Base-by-base conservation (phyloP, 2,329 filamentous ascomycete genomes). In the Hortaea werneckii region DNA sequence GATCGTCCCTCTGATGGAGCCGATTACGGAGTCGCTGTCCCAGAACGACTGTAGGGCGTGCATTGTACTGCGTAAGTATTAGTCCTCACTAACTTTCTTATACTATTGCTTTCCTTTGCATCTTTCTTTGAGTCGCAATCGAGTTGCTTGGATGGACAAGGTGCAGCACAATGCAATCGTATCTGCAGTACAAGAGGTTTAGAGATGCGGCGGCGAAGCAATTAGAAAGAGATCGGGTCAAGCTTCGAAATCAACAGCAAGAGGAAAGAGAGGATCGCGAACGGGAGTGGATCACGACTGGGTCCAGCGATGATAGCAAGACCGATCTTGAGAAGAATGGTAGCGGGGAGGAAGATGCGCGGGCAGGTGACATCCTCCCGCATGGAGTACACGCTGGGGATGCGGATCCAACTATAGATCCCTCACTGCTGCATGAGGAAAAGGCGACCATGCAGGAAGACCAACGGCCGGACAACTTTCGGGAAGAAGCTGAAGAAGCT, bases 171-270 rank as follows among this genome's bases (percentile, higher is more conserved):
- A 44, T 44, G 42, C 42, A 44, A 13, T 44, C 42, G 26, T 39
- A 37, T 29, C 37, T 60, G 12, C 58, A 61, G 29, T 57, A 57
- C 42, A 47, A 50, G 13, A 50, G 56, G 32, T 60, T 59, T 45
- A 47, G 50, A 37, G 42, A 45, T 1, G 49, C 55, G 9, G 50
- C 57, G 5, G 39, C 54, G 37, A 50, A 48, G n/a, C 58, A 61
- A 35, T 29, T 59, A 8, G 51, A 55, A 26, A 45, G 55, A 41
- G 57, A 58, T 35, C 46, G 47, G n/a, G 51, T 35, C 8, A 53
- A 51, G 38, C 37, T 39, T 47, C 46, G 30, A 41, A 52, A 45
- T 42, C 37, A 11, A 30, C 44, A 5, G 12, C 43, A 47, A 27
- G 13, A 27, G 6, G 13, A 3, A 10, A 38, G 7, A 9, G 13